Conservation (phyloP, 768 basidiomycete species). For the Neoboletus brunneissimus region DNA sequence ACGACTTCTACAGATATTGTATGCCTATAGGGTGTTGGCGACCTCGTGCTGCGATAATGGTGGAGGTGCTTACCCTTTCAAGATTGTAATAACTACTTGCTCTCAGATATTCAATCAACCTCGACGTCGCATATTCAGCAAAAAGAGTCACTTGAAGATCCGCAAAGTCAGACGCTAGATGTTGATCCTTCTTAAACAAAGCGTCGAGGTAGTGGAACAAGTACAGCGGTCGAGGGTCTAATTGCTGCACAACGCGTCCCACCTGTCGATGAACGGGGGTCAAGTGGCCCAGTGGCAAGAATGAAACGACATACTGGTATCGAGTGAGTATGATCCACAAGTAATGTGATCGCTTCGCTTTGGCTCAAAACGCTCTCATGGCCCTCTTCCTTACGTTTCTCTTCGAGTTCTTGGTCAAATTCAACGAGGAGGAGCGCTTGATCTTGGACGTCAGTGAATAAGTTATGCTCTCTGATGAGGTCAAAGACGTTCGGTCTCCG, state of each 20-base stretch:
- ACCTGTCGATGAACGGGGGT: conserved; percentile 49
- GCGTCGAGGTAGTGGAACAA: conserved; percentile 93
- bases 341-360: conserved; percentile 78
- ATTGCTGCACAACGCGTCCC: conserved; percentile 82
- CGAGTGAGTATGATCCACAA: conserved; percentile 94
- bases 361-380: conserved; percentile 40
- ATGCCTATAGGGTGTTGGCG: conserved; percentile 54
- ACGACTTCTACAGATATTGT: conserved; percentile 75
- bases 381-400: conserved; percentile 47
- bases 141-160: conserved; percentile 90
- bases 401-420: conserved; percentile 86
- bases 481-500: conserved; percentile 90
- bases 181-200: conserved; percentile 81
- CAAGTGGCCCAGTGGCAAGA: background rate
- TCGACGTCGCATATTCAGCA: conserved; percentile 77
- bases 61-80: conserved; percentile 54
- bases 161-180: conserved; percentile 74
- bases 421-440: conserved; percentile 90
- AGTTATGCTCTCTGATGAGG: conserved; percentile 87
- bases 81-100: conserved; percentile 90
- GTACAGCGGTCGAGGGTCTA: conserved; percentile 71
- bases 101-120: conserved; percentile 87
- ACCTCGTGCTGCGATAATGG: background rate
- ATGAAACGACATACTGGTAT: conserved; percentile 67
- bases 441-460: conserved; percentile 94